Percentiles rank a stretch among this genome's conserved stretches.
phyloP scores from a whole-genome alignment of 2,329 filamentous ascomycete genomes.

The Dryadomyces quercivorus region DNA sequence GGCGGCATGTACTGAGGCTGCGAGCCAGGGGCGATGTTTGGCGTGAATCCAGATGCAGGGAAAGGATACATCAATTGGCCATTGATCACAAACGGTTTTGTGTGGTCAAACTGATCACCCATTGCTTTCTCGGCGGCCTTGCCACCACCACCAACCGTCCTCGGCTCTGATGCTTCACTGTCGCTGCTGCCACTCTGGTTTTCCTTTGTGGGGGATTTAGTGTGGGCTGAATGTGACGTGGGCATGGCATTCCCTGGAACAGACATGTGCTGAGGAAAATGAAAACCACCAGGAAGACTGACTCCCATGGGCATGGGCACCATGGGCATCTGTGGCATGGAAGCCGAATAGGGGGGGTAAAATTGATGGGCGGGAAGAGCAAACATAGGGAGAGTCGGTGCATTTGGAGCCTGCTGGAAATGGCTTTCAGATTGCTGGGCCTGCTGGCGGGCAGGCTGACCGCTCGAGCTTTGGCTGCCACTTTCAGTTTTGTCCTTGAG shows the following conservation, averaged over 20 bases:
- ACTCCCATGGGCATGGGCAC: conserved; percentile 29
- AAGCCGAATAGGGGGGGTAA: conserved; percentile 9
- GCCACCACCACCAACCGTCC: conserved; percentile 7
- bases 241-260: background rate
- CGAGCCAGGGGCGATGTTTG: conserved; percentile 1
- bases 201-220: conserved; percentile 12
- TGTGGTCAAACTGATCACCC: conserved; percentile 33
- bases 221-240: conserved; percentile 4
- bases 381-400: conserved; percentile 15
- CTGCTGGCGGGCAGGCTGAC: conserved; percentile 8
- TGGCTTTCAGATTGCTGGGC: conserved; percentile 1
- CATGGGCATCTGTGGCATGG: conserved; percentile 22
- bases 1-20: conserved; percentile 8
- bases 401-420: background rate
- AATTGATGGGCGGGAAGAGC: conserved; percentile 10
- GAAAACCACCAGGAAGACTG: conserved; percentile 10
- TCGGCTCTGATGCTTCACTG: conserved; percentile 7
- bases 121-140: conserved; percentile 24
- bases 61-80: conserved; percentile 23
- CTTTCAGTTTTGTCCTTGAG: conserved; percentile 25
- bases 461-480: conserved; percentile 11
- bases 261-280: conserved; percentile 6
- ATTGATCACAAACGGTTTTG: conserved; percentile 29
- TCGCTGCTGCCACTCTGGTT: conserved; percentile 14
- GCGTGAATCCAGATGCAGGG: conserved; percentile 9